phyloP scores from a whole-genome alignment of 257 asterid genomes.

The Ophiorrhiza pumila region DNA sequence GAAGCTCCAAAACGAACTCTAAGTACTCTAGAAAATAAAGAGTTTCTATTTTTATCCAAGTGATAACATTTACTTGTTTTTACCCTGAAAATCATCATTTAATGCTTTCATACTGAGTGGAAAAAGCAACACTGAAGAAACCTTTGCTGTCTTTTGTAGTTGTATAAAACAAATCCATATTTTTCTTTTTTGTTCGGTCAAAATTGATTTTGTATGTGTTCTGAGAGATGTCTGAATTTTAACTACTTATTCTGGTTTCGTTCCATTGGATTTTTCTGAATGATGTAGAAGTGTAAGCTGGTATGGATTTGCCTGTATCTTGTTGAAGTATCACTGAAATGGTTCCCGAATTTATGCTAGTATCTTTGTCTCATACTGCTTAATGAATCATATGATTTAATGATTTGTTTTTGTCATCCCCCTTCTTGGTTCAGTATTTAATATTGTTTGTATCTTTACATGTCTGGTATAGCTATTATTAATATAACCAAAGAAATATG shows the following conservation, averaged over 20 bases:
- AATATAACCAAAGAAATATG: background rate
- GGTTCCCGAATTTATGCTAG: background rate
- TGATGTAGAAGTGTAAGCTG: no score
- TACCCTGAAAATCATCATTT: background rate
- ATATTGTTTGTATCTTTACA: background rate
- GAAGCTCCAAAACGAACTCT: background rate
- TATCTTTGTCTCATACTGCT: background rate
- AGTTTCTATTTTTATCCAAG: background rate
- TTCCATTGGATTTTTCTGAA: background rate
- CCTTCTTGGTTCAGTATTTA: background rate
- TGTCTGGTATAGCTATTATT: background rate
- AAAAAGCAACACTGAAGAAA: background rate
- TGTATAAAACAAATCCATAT: background rate
- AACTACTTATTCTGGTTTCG: background rate
- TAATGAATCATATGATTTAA: background rate
- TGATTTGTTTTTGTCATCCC: no score
- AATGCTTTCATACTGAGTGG: background rate
- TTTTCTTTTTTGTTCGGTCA: background rate
- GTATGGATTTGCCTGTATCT: background rate
- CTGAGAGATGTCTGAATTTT: conserved; percentile 1
- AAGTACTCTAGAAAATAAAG: background rate
- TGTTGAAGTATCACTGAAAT: background rate
- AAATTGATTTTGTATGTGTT: background rate
- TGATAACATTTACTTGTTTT: background rate
- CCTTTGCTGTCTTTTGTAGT: background rate